Percentiles rank a stretch among this genome's conserved stretches.
Conservation (phyloP, 2,329 filamentous ascomycete genomes). For the Verticillium albo-atrum region DNA sequence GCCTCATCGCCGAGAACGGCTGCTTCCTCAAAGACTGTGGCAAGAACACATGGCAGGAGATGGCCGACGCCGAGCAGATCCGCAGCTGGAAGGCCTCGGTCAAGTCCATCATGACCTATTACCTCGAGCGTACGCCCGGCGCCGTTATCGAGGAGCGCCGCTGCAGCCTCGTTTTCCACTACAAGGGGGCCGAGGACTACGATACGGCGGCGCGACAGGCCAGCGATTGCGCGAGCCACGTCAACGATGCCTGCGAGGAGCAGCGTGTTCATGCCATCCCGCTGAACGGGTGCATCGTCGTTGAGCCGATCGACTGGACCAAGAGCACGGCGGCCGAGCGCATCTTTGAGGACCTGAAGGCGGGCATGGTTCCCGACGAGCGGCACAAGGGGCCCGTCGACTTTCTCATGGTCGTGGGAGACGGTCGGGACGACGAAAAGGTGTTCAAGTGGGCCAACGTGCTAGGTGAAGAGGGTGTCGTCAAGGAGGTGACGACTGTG, state of each 20-base stretch:
- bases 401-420: slow-evolving; percentile 85
- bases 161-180: slow-evolving; percentile 88
- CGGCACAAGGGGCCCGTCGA: slow-evolving; percentile 52
- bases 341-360: slow-evolving; percentile 59
- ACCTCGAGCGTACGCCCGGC: slow-evolving; percentile 82
- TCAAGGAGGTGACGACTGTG: slow-evolving; percentile 75
- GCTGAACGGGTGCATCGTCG: slow-evolving; percentile 72
- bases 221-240: slow-evolving; percentile 86
- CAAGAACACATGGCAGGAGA: slow-evolving; percentile 67
- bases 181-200: slow-evolving; percentile 75
- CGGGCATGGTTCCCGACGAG: slow-evolving; percentile 26
- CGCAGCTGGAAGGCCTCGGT: slow-evolving; percentile 80
- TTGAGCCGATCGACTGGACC: slow-evolving; percentile 82
- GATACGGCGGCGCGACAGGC: slow-evolving; percentile 73
- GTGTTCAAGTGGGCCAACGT: slow-evolving; percentile 93
- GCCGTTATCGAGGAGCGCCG: slow-evolving; percentile 87
- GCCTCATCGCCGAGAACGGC: slow-evolving; percentile 91
- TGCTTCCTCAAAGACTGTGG: slow-evolving; percentile 78
- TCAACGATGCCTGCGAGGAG: slow-evolving; percentile 86
- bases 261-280: slow-evolving; percentile 82
- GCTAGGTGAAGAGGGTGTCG: slow-evolving; percentile 52
- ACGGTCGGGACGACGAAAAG: slow-evolving; percentile 89
- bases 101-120: slow-evolving; percentile 79
- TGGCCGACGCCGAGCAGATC: slow-evolving; percentile 68
- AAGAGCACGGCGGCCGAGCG: slow-evolving; percentile 78